Evolutionary conservation across 1,139 yeast species (phyloP).

Genomic region (Zygosaccharomyces sapae): DNA sequence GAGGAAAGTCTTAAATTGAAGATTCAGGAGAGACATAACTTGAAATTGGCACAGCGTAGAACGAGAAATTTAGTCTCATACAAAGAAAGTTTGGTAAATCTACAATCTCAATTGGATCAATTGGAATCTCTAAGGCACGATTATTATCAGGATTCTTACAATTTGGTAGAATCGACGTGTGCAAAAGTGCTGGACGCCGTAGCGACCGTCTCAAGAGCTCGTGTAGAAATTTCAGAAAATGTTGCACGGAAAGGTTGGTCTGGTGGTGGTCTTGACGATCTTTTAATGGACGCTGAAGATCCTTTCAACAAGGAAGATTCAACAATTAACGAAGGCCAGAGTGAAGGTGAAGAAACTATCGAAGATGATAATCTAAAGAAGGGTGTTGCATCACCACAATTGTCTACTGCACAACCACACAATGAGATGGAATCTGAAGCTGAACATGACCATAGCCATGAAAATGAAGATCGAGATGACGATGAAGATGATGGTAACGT

Average conservation of each 20-base stretch:
- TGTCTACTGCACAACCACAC: background rate
- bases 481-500: constrained; percentile 4
- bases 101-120: constrained; percentile 73
- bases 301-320: constrained; percentile 39
- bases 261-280: constrained; percentile 76
- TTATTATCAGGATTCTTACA: constrained; percentile 58
- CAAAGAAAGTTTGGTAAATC: constrained; percentile 57
- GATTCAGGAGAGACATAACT: constrained; percentile 53
- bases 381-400: background rate
- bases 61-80: constrained; percentile 60
- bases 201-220: constrained; percentile 69
- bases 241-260: constrained; percentile 83
- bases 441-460: background rate
- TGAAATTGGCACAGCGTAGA: constrained; percentile 51
- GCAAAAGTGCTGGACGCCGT: constrained; percentile 50
- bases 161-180: constrained; percentile 58
- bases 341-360: constrained; percentile 12
- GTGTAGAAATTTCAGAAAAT: constrained; percentile 74
- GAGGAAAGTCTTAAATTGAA: constrained; percentile 49
- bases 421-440: background rate
- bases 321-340: constrained; percentile 8
- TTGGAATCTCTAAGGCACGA: constrained; percentile 73
- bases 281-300: constrained; percentile 53
- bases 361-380: constrained; percentile 5
- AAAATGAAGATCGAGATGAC: background rate